Evolutionary conservation across 108 stramenopile species (phyloP).

Genomic region (Nitzschia putrida): DNA sequence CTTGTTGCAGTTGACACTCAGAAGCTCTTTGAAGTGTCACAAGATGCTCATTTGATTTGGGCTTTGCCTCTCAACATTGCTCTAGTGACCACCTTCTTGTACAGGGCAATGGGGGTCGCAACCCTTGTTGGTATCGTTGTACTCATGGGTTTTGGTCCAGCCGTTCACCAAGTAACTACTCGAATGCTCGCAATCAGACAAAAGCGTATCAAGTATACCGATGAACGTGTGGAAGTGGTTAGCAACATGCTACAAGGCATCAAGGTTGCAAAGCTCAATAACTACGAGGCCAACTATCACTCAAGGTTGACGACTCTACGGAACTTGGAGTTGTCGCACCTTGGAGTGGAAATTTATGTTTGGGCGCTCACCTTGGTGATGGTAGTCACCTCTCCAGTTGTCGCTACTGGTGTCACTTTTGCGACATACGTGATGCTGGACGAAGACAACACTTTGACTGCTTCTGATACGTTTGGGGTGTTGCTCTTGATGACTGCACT

Average conservation of each 20-base stretch:
- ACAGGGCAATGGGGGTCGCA: slow-evolving; percentile 63
- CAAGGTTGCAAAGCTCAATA: slow-evolving; percentile 81
- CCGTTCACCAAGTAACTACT: slow-evolving; percentile 57
- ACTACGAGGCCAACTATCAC: slow-evolving; percentile 66
- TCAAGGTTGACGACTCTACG: slow-evolving; percentile 49
- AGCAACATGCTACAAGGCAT: slow-evolving; percentile 79
- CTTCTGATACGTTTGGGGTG: slow-evolving; percentile 73
- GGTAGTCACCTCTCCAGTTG: slow-evolving; percentile 59
- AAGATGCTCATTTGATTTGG: slow-evolving; percentile 89
- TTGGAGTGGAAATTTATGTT: slow-evolving; percentile 64
- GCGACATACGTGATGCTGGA: slow-evolving; percentile 59
- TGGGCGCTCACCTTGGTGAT: slow-evolving; percentile 75
- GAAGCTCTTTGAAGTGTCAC: slow-evolving; percentile 80
- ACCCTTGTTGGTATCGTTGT: slow-evolving; percentile 72
- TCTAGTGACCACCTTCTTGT: slow-evolving; percentile 68
- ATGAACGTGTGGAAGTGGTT: slow-evolving; percentile 70
- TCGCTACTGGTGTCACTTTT: slow-evolving; percentile 76
- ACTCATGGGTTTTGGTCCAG: slow-evolving; percentile 67
- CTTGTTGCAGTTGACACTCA: slow-evolving; percentile 84
- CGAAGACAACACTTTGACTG: slow-evolving; percentile 63
- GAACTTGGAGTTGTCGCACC: slow-evolving; percentile 49
- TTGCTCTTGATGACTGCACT: slow-evolving; percentile 70
- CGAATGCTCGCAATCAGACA: slow-evolving; percentile 66
- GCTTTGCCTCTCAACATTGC: slow-evolving; percentile 72
- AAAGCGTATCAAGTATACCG: slow-evolving; percentile 62